These are phyloP conservation scores for Spongiforma sp. DNA, from an alignment of 1,284 basidiomycete species.

Conservation along the genomic window DNA sequence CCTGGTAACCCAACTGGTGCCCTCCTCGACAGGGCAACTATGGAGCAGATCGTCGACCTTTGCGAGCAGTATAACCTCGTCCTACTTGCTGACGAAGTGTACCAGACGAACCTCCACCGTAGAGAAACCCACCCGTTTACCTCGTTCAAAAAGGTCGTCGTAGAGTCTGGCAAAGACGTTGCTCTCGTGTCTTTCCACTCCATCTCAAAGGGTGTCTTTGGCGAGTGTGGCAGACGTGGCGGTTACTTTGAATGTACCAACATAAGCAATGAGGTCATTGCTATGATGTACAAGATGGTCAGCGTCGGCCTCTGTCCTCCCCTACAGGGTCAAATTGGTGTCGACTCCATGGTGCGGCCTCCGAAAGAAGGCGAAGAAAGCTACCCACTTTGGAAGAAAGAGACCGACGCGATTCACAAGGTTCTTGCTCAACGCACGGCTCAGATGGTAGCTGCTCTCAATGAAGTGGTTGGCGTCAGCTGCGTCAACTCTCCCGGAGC, in stretches of 20 bases:
- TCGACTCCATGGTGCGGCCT: slow-evolving; percentile 90
- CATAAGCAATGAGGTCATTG: slow-evolving; percentile 75
- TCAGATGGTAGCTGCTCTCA: slow-evolving; percentile 79
- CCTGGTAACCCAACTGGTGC: slow-evolving; percentile 96
- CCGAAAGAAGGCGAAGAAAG: slow-evolving; percentile 78
- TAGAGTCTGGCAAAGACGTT: slow-evolving; percentile 63
- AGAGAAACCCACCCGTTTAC: slow-evolving; percentile 74
- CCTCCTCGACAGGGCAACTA: slow-evolving; percentile 73
- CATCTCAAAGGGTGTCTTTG: slow-evolving; percentile 93
- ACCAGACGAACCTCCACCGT: slow-evolving; percentile 90
- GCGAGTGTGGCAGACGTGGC: slow-evolving; percentile 93
- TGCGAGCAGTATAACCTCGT: slow-evolving; percentile 89
- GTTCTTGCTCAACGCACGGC: slow-evolving; percentile 75
- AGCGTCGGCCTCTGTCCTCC: slow-evolving; percentile 90
- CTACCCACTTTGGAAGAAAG: slow-evolving; percentile 79
- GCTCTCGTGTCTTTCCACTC: slow-evolving; percentile 95
- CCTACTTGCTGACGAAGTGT: slow-evolving; percentile 94
- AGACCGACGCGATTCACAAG: slow-evolving; percentile 80
- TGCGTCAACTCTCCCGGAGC: slow-evolving; percentile 92
- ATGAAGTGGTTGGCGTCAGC: slow-evolving; percentile 78
- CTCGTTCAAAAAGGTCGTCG: slow-evolving; percentile 90
- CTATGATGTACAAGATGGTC: slow-evolving; percentile 95
- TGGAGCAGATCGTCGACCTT: slow-evolving; percentile 76
- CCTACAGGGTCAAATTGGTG: slow-evolving; percentile 87
- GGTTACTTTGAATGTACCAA: slow-evolving; percentile 95